These are phyloP conservation scores for Mortierella alpina DNA, from an alignment of 192 early-diverging fungal genomes.

Conservation along the genomic window DNA sequence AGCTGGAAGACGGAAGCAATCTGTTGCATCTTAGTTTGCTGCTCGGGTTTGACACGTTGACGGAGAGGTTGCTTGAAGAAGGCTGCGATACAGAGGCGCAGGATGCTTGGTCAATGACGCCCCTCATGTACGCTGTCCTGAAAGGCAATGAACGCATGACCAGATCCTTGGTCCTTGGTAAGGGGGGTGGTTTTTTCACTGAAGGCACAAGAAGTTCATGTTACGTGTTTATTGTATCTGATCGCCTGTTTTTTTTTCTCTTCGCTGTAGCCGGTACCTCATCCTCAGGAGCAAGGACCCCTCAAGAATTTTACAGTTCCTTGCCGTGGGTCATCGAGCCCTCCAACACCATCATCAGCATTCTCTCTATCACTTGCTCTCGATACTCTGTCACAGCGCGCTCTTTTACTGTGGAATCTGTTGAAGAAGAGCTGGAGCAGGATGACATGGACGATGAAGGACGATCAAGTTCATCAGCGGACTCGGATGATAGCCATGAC, in stretches of 20 bases:
- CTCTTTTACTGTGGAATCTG: not conserved
- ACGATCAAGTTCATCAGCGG: not conserved
- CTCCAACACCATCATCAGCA: constrained; percentile 8
- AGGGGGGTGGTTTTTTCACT: not conserved
- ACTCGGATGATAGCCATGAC: not conserved
- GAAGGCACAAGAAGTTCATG: not conserved
- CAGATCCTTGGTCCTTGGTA: constrained; percentile 30
- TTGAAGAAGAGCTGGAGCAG: not conserved
- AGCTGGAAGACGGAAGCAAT: constrained; percentile 46
- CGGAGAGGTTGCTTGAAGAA: constrained; percentile 27
- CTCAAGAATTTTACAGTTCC: constrained; percentile 30
- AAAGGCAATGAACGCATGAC: constrained; percentile 34
- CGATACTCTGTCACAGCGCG: constrained; percentile 6
- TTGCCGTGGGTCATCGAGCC: constrained; percentile 4
- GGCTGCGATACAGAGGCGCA: constrained; percentile 41
- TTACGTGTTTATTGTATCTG: not conserved
- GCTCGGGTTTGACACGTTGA: constrained; percentile 14
- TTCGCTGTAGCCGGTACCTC: constrained; percentile 28
- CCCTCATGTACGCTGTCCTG: constrained; percentile 38
- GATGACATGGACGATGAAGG: constrained; percentile 1
- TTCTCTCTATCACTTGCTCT: constrained; percentile 26
- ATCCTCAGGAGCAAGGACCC: constrained; percentile 25
- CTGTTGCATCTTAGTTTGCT: constrained; percentile 36
- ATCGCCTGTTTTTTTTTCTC: not conserved
- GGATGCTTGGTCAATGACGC: constrained; percentile 33